A percentile compares a stretch with the other conserved stretches of the same genome.
These are phyloP conservation scores for Saccharum hybrid DNA, from an alignment of 202 grass and related monocot genomes.

Conservation along the genomic window DNA sequence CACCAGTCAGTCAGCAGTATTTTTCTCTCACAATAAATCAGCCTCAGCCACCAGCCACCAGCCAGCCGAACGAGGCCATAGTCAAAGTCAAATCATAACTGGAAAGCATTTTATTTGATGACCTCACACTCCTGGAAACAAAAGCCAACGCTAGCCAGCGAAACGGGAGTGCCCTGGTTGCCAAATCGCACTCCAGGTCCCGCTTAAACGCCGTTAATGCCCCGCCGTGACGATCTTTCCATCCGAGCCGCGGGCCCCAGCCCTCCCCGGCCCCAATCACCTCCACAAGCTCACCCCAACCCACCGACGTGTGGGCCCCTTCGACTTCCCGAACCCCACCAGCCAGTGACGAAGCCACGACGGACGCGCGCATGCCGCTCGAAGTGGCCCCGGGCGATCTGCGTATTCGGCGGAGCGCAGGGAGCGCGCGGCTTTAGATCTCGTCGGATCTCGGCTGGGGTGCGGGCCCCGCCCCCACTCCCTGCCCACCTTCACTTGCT, in stretches of 20 bases:
- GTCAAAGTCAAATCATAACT: background rate
- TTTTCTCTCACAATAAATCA: too few relatives aligned
- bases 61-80: too few relatives aligned
- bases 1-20: too few relatives aligned
- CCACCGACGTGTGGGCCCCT: slow-evolving; percentile 12
- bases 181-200: slow-evolving; percentile 38
- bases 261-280: background rate
- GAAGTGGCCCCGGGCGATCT: slow-evolving; percentile 54
- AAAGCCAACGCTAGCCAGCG: background rate
- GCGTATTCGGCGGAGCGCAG: slow-evolving; percentile 17
- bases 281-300: background rate
- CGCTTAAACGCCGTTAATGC: slow-evolving; percentile 40
- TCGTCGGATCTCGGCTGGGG: slow-evolving; percentile 44
- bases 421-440: slow-evolving; percentile 82
- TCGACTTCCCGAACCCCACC: fast-evolving
- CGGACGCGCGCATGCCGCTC: background rate
- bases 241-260: background rate
- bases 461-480: slow-evolving; percentile 19
- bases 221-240: slow-evolving; percentile 55
- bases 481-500: slow-evolving; percentile 60
- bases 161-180: background rate
- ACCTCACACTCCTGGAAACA: background rate
- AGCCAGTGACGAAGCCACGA: background rate
- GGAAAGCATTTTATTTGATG: background rate
- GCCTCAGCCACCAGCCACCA: too few relatives aligned